phyloP scores from a whole-genome alignment of 768 basidiomycete genomes.

The Lentinula guzmanii region DNA sequence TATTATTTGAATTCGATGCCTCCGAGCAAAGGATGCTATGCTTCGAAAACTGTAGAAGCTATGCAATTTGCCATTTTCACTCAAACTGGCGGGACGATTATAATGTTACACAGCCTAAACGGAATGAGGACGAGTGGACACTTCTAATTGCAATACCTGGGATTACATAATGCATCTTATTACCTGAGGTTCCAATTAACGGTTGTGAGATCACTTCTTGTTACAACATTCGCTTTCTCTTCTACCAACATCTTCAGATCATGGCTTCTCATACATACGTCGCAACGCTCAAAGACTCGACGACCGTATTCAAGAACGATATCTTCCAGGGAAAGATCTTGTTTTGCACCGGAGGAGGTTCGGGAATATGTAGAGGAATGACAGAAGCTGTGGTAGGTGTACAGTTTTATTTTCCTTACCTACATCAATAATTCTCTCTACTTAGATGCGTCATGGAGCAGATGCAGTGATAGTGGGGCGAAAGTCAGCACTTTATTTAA shows the following conservation, averaged over 20 bases:
- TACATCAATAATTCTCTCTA: background rate
- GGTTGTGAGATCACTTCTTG: background rate
- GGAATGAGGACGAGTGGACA: too few species aligned
- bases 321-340: constrained; percentile 89
- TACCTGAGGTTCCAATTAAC: too few species aligned
- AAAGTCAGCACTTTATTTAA: constrained; percentile 48
- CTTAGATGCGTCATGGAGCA: constrained; percentile 79
- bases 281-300: constrained; percentile 46
- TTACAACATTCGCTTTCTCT: background rate
- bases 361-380: constrained; percentile 90
- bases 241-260: background rate
- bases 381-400: constrained; percentile 69
- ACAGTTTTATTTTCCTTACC: background rate
- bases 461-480: constrained; percentile 79
- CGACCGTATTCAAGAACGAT: constrained; percentile 64
- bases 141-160: too few species aligned
- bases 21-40: too few species aligned
- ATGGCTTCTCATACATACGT: constrained; percentile 39
- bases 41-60: too few species aligned
- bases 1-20: too few species aligned
- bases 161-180: too few species aligned
- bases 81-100: too few species aligned
- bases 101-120: too few species aligned
- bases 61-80: too few species aligned
- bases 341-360: constrained; percentile 88